Percentiles rank a stretch among this genome's conserved stretches.
Conservation (phyloP, 352 stramenopile species). For the Phytophthora pseudosyringae region DNA sequence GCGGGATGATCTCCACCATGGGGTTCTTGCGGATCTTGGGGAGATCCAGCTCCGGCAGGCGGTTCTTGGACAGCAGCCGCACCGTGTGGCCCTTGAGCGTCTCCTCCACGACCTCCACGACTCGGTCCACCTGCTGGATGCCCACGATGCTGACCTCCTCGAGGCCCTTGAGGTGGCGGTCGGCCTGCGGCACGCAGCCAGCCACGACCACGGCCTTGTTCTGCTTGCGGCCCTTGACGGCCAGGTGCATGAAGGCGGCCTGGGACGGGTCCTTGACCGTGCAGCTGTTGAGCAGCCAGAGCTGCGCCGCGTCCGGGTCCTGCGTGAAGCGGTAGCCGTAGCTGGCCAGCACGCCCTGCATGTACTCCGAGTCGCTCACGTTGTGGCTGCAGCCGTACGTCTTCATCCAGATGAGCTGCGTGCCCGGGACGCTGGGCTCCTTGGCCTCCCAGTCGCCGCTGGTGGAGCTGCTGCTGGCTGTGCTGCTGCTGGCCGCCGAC, state of each 20-base stretch:
- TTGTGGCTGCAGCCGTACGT: slow-evolving; percentile 95
- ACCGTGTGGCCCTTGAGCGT: slow-evolving; percentile 92
- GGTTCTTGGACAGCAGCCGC: slow-evolving; percentile 80
- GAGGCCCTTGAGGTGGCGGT: slow-evolving; percentile 84
- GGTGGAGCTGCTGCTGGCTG: slow-evolving; percentile 29
- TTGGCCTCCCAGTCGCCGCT: slow-evolving; percentile 17
- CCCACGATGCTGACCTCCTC: slow-evolving; percentile 89
- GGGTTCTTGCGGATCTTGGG: slow-evolving; percentile 94
- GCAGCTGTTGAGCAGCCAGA: slow-evolving; percentile 94
- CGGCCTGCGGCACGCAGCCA: slow-evolving; percentile 91
- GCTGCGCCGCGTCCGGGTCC: slow-evolving; percentile 73
- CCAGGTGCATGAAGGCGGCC: slow-evolving; percentile 90
- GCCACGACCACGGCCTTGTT: slow-evolving; percentile 91
- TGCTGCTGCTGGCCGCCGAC: slow-evolving; percentile 28
- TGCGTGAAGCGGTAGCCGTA: slow-evolving; percentile 92
- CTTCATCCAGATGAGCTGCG: slow-evolving; percentile 85
- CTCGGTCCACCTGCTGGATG: slow-evolving; percentile 92
- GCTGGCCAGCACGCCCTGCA: slow-evolving; percentile 89
- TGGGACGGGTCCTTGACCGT: slow-evolving; percentile 95
- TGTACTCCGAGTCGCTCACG: slow-evolving; percentile 94
- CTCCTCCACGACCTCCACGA: slow-evolving; percentile 93
- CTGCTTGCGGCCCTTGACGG: slow-evolving; percentile 75
- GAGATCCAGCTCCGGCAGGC: slow-evolving; percentile 86
- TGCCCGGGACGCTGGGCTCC: slow-evolving; percentile 55
- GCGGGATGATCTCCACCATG: slow-evolving; percentile 92